These are phyloP conservation scores for Zygoascus flipseniorum DNA, from an alignment of 805 yeast species.

Conservation along the genomic window DNA sequence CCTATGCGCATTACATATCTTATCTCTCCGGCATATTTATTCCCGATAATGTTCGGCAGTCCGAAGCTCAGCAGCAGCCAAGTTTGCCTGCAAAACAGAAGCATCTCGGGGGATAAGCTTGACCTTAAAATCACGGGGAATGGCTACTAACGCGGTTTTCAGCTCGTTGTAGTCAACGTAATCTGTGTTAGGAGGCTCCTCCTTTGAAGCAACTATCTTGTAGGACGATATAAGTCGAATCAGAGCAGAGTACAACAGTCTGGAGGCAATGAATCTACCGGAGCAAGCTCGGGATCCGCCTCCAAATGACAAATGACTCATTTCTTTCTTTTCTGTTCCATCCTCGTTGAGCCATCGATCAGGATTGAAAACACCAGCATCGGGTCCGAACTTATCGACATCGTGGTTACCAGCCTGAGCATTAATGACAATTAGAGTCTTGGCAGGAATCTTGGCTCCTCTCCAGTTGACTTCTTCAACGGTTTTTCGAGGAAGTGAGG, in stretches of 20 bases:
- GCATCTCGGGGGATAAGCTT: constrained; percentile 19
- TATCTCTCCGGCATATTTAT: background rate
- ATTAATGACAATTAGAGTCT: constrained; percentile 55
- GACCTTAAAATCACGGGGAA: constrained; percentile 21
- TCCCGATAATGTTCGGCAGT: constrained; percentile 15
- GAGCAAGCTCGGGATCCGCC: constrained; percentile 59
- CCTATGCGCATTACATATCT: background rate
- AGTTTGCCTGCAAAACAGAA: constrained; percentile 9
- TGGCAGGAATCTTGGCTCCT: constrained; percentile 40
- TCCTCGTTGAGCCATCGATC: constrained; percentile 24
- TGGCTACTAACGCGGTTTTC: constrained; percentile 20
- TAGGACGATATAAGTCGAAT: constrained; percentile 43
- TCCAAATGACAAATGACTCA: constrained; percentile 32
- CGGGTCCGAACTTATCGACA: constrained; percentile 20
- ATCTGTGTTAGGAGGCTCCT: constrained; percentile 19
- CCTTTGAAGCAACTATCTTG: constrained; percentile 28
- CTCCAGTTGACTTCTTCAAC: constrained; percentile 41
- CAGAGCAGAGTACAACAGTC: constrained; percentile 49
- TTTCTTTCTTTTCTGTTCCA: constrained; percentile 18
- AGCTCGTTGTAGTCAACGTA: constrained; percentile 19
- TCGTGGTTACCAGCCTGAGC: constrained; percentile 68
- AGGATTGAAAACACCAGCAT: constrained; percentile 23
- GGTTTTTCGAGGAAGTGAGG: constrained; percentile 55
- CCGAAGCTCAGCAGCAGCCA: constrained; percentile 13
- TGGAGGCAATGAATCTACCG: constrained; percentile 51